phyloP scores from a whole-genome alignment of 306 rosid genomes.

The Delonix regia region DNA sequence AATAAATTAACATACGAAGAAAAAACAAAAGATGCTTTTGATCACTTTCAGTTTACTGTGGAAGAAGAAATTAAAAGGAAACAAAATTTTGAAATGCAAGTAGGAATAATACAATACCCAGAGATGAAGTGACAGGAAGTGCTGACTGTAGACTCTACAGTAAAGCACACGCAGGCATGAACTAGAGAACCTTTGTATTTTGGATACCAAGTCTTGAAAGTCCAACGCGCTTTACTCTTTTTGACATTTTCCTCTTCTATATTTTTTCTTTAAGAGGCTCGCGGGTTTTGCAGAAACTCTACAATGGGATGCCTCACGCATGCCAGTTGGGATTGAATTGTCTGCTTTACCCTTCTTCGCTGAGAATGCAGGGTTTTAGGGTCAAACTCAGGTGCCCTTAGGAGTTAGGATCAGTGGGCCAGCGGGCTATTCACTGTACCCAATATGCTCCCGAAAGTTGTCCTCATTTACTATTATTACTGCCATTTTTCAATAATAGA shows the following conservation, averaged over 20 bases:
- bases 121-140: slow-evolving; percentile 19
- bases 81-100: background rate
- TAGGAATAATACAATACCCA: background rate
- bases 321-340: background rate
- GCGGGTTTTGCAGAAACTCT: too few relatives aligned
- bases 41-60: background rate
- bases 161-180: background rate
- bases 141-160: background rate
- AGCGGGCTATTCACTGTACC: too few relatives aligned
- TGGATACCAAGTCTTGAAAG: background rate
- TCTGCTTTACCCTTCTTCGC: background rate
- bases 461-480: too few relatives aligned
- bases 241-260: background rate
- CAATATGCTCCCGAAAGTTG: too few relatives aligned
- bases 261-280: too few relatives aligned
- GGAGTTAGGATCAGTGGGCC: too few relatives aligned
- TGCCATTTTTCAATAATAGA: too few relatives aligned
- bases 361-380: too few relatives aligned
- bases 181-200: background rate
- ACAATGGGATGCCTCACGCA: too few relatives aligned
- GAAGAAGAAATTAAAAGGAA: background rate
- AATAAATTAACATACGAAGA: background rate
- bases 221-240: background rate
- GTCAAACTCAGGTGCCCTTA: too few relatives aligned
- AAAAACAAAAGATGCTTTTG: background rate